Base-by-base conservation (phyloP, 1,284 basidiomycete species). In the Termitomyces sp. region DNA sequence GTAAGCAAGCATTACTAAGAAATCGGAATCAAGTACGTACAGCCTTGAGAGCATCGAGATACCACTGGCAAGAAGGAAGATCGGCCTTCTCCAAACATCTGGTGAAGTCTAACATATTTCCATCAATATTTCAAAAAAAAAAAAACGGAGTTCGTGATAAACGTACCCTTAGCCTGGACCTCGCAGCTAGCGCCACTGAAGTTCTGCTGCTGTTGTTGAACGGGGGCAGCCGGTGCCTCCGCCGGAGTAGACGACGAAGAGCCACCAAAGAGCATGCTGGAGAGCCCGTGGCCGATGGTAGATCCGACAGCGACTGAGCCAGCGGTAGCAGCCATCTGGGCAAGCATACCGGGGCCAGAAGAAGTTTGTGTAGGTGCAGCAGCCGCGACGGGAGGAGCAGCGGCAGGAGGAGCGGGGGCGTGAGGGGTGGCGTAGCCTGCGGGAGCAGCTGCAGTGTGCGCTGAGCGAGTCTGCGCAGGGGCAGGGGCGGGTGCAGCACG, bases 311-410 rank as follows among this genome's bases (percentile, higher is more conserved):
- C 92, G 40, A 94, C 92, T 58, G 88, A 90, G 53, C 90, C 91
- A 28, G 90, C 91, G 6, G 92, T 94, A 13, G 91, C 90, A 52
- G 91, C 92, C 90, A 94, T 94, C 68, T 89, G 86, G 0, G 81
- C 75, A 15, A 92, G 56, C 77, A 92, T 75, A 5, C 89, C 88
- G 0, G 88, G 68, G 59, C 64, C 68, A 24, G 68, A 58, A n/a
- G 70, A 67, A 39, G 70, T 55, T 30, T 52, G 51, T 24, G 51
- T 4, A 10, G 51, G 51, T 36, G 72, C 64, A 50, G 79, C 70
- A 42, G 58, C 33, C 2, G 76, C 70, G 19, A 74, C 70, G 21
- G 34, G n/a, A 6, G 75, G 72, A 33, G 74, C 72, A 13, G 74
- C 72, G 15, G 81, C 75, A 9, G 69, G 70, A 60, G 62, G 73